phyloP scores from a whole-genome alignment of 352 stramenopile species.

The Pythium folliculosum region DNA sequence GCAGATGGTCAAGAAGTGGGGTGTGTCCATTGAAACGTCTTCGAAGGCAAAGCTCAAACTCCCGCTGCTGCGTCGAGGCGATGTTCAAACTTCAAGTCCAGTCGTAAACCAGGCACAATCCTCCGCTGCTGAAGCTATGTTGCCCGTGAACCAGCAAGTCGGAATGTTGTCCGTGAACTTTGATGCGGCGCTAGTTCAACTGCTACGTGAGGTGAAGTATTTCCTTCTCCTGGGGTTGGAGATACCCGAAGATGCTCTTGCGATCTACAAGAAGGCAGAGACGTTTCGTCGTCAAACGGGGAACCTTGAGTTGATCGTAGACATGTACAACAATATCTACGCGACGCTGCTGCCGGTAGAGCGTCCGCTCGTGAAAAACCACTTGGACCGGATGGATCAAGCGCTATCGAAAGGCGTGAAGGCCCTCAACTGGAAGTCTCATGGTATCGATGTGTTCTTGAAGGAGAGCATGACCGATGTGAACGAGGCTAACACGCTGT shows the following conservation, averaged over 20 bases:
- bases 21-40: constrained; percentile 74
- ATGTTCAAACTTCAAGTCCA: neutral
- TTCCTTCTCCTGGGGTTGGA: constrained; percentile 89
- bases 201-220: constrained; percentile 94
- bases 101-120: neutral
- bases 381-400: constrained; percentile 92
- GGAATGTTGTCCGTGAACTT: constrained; percentile 89
- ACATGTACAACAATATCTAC: constrained; percentile 93
- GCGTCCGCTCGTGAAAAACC: constrained; percentile 81
- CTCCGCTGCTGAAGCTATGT: neutral
- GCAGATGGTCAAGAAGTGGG: constrained; percentile 84
- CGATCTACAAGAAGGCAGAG: constrained; percentile 92
- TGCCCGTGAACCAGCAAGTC: neutral
- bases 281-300: constrained; percentile 90
- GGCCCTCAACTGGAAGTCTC: constrained; percentile 92
- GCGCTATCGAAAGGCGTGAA: constrained; percentile 88
- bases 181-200: constrained; percentile 85
- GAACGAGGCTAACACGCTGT: constrained; percentile 82
- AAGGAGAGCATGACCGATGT: constrained; percentile 90
- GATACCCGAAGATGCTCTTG: constrained; percentile 87
- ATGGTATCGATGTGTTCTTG: constrained; percentile 92
- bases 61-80: constrained; percentile 72
- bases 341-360: constrained; percentile 88
- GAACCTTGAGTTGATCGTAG: constrained; percentile 92
- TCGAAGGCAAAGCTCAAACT: constrained; percentile 89